Base-by-base conservation (phyloP, 768 basidiomycete species). In the Pleurotus salmoneostramineus region DNA sequence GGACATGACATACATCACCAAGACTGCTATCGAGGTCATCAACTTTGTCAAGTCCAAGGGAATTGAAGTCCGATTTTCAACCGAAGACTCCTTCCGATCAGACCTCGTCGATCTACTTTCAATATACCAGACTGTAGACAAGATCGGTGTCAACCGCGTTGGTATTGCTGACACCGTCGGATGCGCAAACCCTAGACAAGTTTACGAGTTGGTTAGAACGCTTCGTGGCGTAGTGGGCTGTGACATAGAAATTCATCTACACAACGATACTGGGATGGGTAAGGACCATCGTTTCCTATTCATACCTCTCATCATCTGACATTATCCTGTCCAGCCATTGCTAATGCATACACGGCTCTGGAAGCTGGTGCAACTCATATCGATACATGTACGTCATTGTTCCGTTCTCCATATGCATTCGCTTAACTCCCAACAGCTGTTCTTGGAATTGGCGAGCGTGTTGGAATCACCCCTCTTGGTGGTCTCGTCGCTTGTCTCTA, bases 1-100 rank as follows among this genome's bases (percentile, higher is more conserved):
- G 84, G 97, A 98, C 73, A 99, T 99, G 93, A 78, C 93, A 47
- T 99, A 97, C 78, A 99, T 99, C 78, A 96, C 96, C 80, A 98
- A 95, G 77, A 91, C 93, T 40, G 96, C 96, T 60, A 94, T 98
- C 66, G 95, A 98, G 72, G 97, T 99, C 65, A 99, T 99, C 75
- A 85, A 96, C 66, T 99, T 89, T 66, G 96, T 99, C 83, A 99
- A 99, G 83, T 95, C 91, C 79, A 99, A 98, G 89, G 89, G 89
- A 60, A 96, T 99, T 68, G 97, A 99, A 77, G 93, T 99, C 70
- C 94, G 97, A 59, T 99, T 99, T 84, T 98, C 97, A 4, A 95
- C 96, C 32, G 97, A 99, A 73, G 97, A 99, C 72, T 97, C 95
- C 15, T 99, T 99, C 93, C 93, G 97, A 64, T 98, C 95, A 64